Evolutionary conservation across 495 filamentous ascomycete genomes (phyloP).

Genomic region (Penicillium cosmopolitanum): DNA sequence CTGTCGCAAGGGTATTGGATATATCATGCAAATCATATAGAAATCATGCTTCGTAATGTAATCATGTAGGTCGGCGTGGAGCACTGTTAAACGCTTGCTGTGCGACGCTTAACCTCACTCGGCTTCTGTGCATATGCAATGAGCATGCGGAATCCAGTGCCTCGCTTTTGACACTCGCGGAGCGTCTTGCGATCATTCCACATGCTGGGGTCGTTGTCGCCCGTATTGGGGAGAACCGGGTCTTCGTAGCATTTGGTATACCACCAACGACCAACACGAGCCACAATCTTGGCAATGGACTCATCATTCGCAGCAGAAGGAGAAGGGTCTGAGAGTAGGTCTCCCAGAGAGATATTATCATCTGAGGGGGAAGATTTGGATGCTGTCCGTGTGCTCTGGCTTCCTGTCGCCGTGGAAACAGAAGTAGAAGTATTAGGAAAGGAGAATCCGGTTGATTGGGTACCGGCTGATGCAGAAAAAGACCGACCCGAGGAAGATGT

Average conservation of each 20-base stretch:
- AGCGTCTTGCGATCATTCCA: conserved; percentile 79
- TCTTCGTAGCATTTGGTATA: conserved; percentile 90
- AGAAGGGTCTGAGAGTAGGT: conserved; percentile 67
- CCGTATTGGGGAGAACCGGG: conserved; percentile 53
- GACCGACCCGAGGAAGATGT: conserved; percentile 39
- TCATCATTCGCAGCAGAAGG: conserved; percentile 66
- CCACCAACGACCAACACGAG: conserved; percentile 95
- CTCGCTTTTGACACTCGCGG: conserved; percentile 81
- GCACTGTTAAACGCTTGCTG: conserved; percentile 53
- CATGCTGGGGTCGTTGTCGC: conserved; percentile 63
- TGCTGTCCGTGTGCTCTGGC: conserved; percentile 21
- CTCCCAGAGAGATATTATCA: conserved; percentile 64
- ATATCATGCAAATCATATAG: conserved; percentile 7
- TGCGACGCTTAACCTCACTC: conserved; percentile 57
- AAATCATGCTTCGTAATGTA: conserved; percentile 6
- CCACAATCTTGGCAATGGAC: conserved; percentile 87
- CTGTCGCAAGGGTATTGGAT: conserved; percentile 21
- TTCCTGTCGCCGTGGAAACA: conserved; percentile 27
- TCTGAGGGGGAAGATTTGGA: conserved; percentile 41
- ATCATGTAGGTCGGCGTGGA: conserved; percentile 6
- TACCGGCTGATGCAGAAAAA: conserved; percentile 27
- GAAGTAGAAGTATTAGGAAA: conserved; percentile 32
- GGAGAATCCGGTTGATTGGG: conserved; percentile 34
- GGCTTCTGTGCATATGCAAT: conserved; percentile 92
- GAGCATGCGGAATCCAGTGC: conserved; percentile 85